A percentile compares a stretch with the other conserved stretches of the same genome.
Evolutionary conservation across 495 filamentous ascomycete genomes (phyloP).

Genomic region (Chaetomidium leptoderma): DNA sequence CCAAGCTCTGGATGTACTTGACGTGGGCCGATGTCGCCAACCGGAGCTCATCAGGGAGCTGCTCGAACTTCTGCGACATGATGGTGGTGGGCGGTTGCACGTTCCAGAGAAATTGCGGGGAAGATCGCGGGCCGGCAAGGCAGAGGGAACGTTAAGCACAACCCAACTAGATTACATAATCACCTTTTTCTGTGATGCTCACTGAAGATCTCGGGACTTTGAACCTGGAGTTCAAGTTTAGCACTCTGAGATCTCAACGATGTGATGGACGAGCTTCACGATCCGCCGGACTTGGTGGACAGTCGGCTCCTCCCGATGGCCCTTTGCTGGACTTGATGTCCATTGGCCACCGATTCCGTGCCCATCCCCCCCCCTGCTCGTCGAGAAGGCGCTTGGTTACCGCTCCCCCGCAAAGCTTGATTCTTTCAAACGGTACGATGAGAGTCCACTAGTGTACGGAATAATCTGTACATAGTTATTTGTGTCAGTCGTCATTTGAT

Average conservation of each 20-base stretch:
- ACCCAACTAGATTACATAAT: not conserved
- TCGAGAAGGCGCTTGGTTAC: conserved; percentile 14
- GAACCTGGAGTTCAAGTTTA: too few relatives aligned
- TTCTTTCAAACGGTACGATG: not conserved
- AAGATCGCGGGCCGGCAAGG: conserved; percentile 1
- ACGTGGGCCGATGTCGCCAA: conserved; percentile 76
- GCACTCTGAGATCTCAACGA: too few relatives aligned
- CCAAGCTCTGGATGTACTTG: conserved; percentile 86
- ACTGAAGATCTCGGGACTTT: not conserved
- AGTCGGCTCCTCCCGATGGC: not conserved
- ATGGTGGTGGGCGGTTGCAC: not conserved
- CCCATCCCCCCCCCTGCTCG: too few relatives aligned
- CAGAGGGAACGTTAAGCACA: not conserved
- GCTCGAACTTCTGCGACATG: conserved; percentile 28
- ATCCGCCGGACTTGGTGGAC: not conserved
- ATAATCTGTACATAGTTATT: too few relatives aligned
- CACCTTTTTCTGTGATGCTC: not conserved
- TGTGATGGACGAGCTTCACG: too few relatives aligned
- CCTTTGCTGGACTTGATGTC: too few relatives aligned
- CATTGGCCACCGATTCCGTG: too few relatives aligned
- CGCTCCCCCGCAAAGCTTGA: conserved; percentile 6
- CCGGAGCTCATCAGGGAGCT: conserved; percentile 56
- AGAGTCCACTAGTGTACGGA: too few relatives aligned
- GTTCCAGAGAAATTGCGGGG: conserved; percentile 3
- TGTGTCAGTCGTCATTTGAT: not conserved